These are phyloP conservation scores for Teunomyces kruisii DNA, from an alignment of 805 yeast species.

Conservation along the genomic window DNA sequence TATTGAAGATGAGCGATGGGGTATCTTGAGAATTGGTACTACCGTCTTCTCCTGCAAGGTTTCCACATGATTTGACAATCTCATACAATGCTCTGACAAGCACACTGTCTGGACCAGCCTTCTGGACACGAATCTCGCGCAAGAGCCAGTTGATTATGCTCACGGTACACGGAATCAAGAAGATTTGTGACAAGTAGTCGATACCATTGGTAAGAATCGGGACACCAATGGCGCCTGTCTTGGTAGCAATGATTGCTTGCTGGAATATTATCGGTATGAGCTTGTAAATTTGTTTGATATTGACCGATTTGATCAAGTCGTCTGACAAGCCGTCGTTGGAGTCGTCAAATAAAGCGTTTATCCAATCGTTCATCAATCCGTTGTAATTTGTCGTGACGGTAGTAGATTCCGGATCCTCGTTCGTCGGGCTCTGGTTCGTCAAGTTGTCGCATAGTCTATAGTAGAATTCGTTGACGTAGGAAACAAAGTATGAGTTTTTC, in stretches of 20 bases:
- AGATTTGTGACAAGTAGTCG: conserved; percentile 83
- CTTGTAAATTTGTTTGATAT: conserved; percentile 64
- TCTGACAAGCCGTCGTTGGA: conserved; percentile 75
- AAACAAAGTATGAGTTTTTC: conserved; percentile 30
- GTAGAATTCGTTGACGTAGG: conserved; percentile 34
- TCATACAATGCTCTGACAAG: conserved; percentile 23
- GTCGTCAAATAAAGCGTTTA: conserved; percentile 71
- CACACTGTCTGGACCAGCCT: conserved; percentile 10
- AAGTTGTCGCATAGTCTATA: conserved; percentile 31
- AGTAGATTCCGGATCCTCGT: conserved; percentile 25
- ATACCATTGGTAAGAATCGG: conserved; percentile 72
- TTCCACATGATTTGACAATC: conserved; percentile 20
- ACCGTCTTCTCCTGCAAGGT: conserved; percentile 15
- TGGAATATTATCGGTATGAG: conserved; percentile 73
- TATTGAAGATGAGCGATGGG: conserved; percentile 18
- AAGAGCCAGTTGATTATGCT: conserved; percentile 34
- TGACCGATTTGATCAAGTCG: conserved; percentile 66
- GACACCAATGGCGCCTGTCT: conserved; percentile 52
- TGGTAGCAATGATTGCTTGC: conserved; percentile 65
- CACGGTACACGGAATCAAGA: conserved; percentile 56
- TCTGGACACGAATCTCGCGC: conserved; percentile 9
- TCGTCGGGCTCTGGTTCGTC: conserved; percentile 17
- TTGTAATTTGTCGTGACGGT: conserved; percentile 34
- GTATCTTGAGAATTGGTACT: conserved; percentile 11
- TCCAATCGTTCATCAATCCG: conserved; percentile 60